Evolutionary conservation across 1,284 basidiomycete genomes (phyloP), one percentile per base, ranked within the genome.

Genomic region (Pseudozyma tsukubaensis): DNA sequence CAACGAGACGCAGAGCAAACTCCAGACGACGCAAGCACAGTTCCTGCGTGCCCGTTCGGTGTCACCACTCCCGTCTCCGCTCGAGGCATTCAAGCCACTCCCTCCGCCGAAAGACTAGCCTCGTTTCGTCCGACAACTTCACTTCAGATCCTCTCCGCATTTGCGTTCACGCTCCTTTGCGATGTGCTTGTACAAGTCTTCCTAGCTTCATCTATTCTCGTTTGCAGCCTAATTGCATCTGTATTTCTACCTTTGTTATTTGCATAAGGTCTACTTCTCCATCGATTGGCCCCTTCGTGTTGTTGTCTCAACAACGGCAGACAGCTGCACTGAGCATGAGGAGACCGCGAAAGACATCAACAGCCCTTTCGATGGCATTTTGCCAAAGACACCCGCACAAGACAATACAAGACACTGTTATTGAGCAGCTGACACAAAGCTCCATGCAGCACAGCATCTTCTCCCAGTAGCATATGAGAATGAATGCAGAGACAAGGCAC

Each of bases 1-100:
- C 54, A 76, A 73, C 55, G 69, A 75, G 19, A 48, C 66, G 3
- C 62, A 69, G 21, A 59, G 50, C 45, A 50, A 48, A 52, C 53
- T 74, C 40, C 66, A 65, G 34, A 62, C 52, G 21, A 62, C 66
- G 11, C 40, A 74, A 47, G 61, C 59, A 1, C 69, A 67, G 42
- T 65, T 71, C 2, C 54, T 61, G 45, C 44, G 59, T 2, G 54
- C 54, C n/a, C 58, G 40, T 7, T 53, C 43, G 37, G 34, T 35
- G 32, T 57, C 61, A 19, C 68, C 68, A 9, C 36, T 50, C 21
- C 21, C 51, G 0, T 53, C 66, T 19, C 66, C 66, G 32, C 58
- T 67, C 16, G 13, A 7, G 5, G 16, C 45, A 16, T 10, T 21
- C 19, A 44, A 39, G 42, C 59, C 59, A 18, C 40, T 55, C 18